Evolutionary conservation across 1,139 yeast genomes (phyloP).

Genomic region (Eremothecium sinecaudum): DNA sequence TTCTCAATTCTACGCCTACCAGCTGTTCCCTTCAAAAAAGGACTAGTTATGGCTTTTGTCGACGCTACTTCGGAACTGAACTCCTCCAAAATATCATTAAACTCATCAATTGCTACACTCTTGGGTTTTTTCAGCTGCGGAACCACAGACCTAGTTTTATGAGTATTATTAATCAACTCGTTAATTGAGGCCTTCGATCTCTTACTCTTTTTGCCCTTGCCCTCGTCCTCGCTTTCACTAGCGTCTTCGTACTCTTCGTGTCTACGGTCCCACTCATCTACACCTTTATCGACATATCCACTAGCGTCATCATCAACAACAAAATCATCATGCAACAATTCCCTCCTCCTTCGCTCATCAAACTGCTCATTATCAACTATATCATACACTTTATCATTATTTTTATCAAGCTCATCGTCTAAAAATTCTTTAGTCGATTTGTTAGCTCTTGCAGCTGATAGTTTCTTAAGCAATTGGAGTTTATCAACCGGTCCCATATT

Average conservation of each 20-base stretch:
- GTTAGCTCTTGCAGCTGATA: constrained; percentile 10
- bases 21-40: constrained; percentile 7
- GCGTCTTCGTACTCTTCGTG: constrained; percentile 29
- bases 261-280: constrained; percentile 60
- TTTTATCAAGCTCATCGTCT: constrained; percentile 30
- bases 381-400: constrained; percentile 54
- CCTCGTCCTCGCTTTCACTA: constrained; percentile 16
- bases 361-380: constrained; percentile 77
- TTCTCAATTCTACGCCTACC: neutral
- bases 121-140: constrained; percentile 22
- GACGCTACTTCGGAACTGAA: constrained; percentile 26
- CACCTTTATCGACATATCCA: constrained; percentile 80
- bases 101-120: constrained; percentile 32
- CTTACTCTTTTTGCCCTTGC: constrained; percentile 38
- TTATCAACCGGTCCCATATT: constrained; percentile 10
- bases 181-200: constrained; percentile 18
- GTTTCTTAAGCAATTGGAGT: constrained; percentile 19
- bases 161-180: constrained; percentile 21
- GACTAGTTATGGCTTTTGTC: constrained; percentile 7
- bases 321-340: constrained; percentile 80
- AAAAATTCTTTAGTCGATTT: constrained; percentile 12
- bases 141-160: constrained; percentile 16
- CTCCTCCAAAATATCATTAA: constrained; percentile 42
- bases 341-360: constrained; percentile 66
- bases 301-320: constrained; percentile 89